A percentile compares a stretch with the other conserved stretches of the same genome.
phyloP scores from a whole-genome alignment of 805 yeast genomes.

The Zygosaccharomyces siamensis region DNA sequence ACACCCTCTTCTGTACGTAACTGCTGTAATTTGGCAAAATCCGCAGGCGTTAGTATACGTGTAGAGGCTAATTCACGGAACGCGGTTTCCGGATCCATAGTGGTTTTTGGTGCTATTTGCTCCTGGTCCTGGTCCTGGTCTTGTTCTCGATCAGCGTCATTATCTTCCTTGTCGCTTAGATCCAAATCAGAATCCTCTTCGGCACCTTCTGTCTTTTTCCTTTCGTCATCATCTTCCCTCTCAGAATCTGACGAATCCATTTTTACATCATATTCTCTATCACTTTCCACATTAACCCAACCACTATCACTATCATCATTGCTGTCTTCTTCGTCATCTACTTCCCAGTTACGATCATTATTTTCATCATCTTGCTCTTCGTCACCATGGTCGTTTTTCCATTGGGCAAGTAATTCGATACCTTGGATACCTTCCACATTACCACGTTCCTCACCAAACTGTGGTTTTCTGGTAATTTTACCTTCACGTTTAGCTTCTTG shows the following conservation, averaged over 20 bases:
- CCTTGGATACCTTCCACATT: conserved; percentile 80
- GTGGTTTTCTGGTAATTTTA: conserved; percentile 36
- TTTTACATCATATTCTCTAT: conserved; percentile 60
- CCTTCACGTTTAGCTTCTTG: conserved; percentile 55
- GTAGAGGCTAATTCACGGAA: conserved; percentile 60
- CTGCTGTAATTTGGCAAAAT: conserved; percentile 92
- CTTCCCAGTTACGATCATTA: conserved; percentile 58
- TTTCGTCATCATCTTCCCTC: conserved; percentile 39
- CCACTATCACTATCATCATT: conserved; percentile 67
- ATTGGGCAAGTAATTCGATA: conserved; percentile 79
- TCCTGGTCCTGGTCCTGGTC: conserved; percentile 18
- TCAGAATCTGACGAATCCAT: conserved; percentile 45
- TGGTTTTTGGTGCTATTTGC: conserved; percentile 20
- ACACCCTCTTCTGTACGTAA: conserved; percentile 80
- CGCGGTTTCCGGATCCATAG: conserved; percentile 37
- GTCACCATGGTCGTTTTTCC: conserved; percentile 53
- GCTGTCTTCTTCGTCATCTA: conserved; percentile 41
- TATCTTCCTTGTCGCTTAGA: conserved; percentile 35
- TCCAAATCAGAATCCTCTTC: conserved; percentile 48
- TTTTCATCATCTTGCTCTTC: conserved; percentile 54
- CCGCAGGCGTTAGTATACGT: conserved; percentile 92
- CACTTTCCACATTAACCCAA: conserved; percentile 88
- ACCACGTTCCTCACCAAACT: conserved; percentile 69
- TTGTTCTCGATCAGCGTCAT: conserved; percentile 9
- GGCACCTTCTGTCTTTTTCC: conserved; percentile 31